Conservation (phyloP, 2,329 filamentous ascomycete genomes). For the Lecanoromycetidae sp. region DNA sequence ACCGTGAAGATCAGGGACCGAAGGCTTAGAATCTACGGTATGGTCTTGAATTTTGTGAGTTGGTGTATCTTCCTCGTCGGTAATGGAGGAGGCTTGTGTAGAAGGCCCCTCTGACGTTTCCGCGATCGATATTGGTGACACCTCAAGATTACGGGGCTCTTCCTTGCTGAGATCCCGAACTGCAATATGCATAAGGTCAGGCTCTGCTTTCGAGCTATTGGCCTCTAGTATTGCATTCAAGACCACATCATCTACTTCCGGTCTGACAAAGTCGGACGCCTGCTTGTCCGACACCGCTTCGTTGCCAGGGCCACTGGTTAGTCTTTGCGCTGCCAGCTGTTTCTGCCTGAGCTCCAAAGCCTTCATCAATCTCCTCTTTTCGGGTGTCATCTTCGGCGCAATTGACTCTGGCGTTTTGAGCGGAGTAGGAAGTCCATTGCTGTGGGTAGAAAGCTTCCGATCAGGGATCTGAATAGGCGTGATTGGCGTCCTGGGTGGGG, state of each 20-base stretch:
- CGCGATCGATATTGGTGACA: slow-evolving; percentile 22
- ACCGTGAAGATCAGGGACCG: neutral
- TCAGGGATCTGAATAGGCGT: neutral
- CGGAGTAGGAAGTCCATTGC: slow-evolving; percentile 2
- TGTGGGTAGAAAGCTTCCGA: neutral
- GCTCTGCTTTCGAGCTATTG: neutral
- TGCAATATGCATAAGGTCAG: neutral
- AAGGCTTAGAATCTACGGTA: slow-evolving; percentile 5
- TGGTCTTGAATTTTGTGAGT: slow-evolving; percentile 20
- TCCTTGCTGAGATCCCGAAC: slow-evolving; percentile 1
- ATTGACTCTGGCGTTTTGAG: slow-evolving; percentile 25
- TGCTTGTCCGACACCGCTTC: neutral
- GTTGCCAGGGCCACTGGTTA: slow-evolving; percentile 15
- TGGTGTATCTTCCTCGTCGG: slow-evolving; percentile 20
- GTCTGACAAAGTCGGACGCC: neutral
- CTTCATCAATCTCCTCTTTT: slow-evolving; percentile 88
- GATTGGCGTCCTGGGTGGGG: neutral
- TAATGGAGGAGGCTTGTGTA: slow-evolving; percentile 26
- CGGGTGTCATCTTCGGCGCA: slow-evolving; percentile 58
- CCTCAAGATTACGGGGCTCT: slow-evolving; percentile 10
- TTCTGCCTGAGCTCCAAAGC: slow-evolving; percentile 82
- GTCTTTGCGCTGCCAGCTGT: slow-evolving; percentile 43
- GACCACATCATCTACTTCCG: neutral
- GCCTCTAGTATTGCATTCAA: neutral
- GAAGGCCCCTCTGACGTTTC: slow-evolving; percentile 23